These are phyloP conservation scores for Cyberlindnera samutprakarnensis DNA, from an alignment of 805 yeast species.

Conservation along the genomic window DNA sequence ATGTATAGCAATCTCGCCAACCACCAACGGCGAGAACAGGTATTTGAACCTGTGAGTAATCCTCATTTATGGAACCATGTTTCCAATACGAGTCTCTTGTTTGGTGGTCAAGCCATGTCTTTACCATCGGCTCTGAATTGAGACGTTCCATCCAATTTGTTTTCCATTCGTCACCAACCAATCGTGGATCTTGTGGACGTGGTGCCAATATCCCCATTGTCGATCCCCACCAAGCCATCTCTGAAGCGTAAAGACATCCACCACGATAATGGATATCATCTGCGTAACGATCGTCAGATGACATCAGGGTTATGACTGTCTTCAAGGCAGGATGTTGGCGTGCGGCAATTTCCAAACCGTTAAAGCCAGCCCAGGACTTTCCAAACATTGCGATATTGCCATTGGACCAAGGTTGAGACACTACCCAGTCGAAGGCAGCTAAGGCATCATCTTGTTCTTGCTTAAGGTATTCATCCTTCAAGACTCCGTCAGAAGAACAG, in stretches of 20 bases:
- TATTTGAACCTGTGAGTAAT: slow-evolving; percentile 30
- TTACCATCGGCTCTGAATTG: slow-evolving; percentile 32
- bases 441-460: slow-evolving; percentile 39
- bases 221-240: slow-evolving; percentile 45
- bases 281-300: slow-evolving; percentile 39
- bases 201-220: slow-evolving; percentile 37
- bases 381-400: slow-evolving; percentile 41
- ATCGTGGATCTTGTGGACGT: slow-evolving; percentile 37
- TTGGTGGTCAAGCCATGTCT: slow-evolving; percentile 36
- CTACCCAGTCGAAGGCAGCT: slow-evolving; percentile 37
- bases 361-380: slow-evolving; percentile 43
- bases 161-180: slow-evolving; percentile 33
- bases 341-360: slow-evolving; percentile 37
- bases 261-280: slow-evolving; percentile 44
- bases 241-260: slow-evolving; percentile 36
- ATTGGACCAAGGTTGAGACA: slow-evolving; percentile 34
- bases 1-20: slow-evolving; percentile 42
- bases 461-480: slow-evolving; percentile 34
- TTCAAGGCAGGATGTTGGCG: slow-evolving; percentile 40
- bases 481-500: slow-evolving; percentile 34
- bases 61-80: slow-evolving; percentile 39
- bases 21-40: slow-evolving; percentile 40
- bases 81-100: slow-evolving; percentile 39
- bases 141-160: slow-evolving; percentile 33
- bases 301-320: slow-evolving; percentile 35